These are phyloP conservation scores for Alternaria metachromatica DNA, from an alignment of 2,329 filamentous ascomycete genomes.

Conservation along the genomic window DNA sequence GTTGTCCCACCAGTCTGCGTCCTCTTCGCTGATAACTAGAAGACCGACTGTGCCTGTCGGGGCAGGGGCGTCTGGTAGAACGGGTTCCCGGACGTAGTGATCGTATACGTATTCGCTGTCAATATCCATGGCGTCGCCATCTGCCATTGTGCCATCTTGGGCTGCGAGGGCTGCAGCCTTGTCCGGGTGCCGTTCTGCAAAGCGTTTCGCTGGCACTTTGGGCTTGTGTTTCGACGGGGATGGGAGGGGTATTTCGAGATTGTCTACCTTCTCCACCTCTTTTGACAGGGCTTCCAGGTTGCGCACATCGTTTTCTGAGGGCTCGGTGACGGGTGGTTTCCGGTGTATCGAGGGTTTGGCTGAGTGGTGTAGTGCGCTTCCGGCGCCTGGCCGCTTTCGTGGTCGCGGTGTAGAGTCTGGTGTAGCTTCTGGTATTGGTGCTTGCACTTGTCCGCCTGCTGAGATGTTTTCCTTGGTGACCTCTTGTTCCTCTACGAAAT, in stretches of 20 bases:
- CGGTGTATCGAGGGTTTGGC: conserved; percentile 9
- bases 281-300: conserved; percentile 43
- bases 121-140: conserved; percentile 44
- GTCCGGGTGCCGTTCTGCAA: conserved; percentile 43
- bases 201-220: conserved; percentile 41
- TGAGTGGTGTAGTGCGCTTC: conserved; percentile 21
- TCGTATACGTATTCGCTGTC: conserved; percentile 66
- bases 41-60: conserved; percentile 49
- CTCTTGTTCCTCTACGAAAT: conserved; percentile 28
- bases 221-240: conserved; percentile 44
- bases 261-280: conserved; percentile 38
- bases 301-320: conserved; percentile 37
- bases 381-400: conserved; percentile 39
- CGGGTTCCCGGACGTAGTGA: conserved; percentile 62
- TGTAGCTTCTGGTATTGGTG: conserved; percentile 1
- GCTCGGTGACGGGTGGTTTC: conserved; percentile 12
- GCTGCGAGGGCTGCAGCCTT: conserved; percentile 28
- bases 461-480: conserved; percentile 3
- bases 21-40: conserved; percentile 58
- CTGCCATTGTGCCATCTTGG: conserved; percentile 1
- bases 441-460: conserved; percentile 6
- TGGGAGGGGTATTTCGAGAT: conserved; percentile 9
- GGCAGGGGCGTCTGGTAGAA: conserved; percentile 45
- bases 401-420: conserved; percentile 22
- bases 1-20: conserved; percentile 65